A percentile compares a stretch with the other conserved stretches of the same genome.
phyloP scores from a whole-genome alignment of 2,329 filamentous ascomycete species.

The Thelonectria olida region DNA sequence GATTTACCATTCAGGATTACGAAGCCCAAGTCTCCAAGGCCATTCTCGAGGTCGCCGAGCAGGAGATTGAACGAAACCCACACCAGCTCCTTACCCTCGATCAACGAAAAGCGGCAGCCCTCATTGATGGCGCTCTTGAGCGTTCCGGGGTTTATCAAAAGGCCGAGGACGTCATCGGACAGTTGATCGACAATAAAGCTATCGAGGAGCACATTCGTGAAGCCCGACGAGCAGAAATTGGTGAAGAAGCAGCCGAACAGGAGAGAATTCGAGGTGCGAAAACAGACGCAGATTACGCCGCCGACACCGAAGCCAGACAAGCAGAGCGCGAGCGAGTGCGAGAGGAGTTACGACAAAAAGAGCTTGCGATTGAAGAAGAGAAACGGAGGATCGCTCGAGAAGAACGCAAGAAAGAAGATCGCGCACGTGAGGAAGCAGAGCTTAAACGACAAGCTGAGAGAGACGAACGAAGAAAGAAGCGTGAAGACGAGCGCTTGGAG shows the following conservation, averaged over 20 bases:
- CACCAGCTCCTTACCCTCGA: slow-evolving; percentile 77
- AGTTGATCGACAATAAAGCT: slow-evolving; percentile 72
- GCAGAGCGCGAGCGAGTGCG: slow-evolving; percentile 69
- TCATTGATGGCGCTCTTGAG: slow-evolving; percentile 82
- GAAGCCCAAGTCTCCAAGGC: slow-evolving; percentile 72
- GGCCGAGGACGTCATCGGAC: slow-evolving; percentile 73
- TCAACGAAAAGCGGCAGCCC: slow-evolving; percentile 75
- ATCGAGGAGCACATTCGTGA: slow-evolving; percentile 77
- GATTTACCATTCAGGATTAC: slow-evolving; percentile 65
- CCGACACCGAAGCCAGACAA: slow-evolving; percentile 69
- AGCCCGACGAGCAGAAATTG: slow-evolving; percentile 73
- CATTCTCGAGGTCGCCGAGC: slow-evolving; percentile 75
- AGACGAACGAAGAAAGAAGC: slow-evolving; percentile 58
- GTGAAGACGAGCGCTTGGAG: slow-evolving; percentile 65
- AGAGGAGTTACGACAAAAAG: slow-evolving; percentile 67
- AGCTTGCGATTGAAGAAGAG: slow-evolving; percentile 69
- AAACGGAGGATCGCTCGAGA: slow-evolving; percentile 67
- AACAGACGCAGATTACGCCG: slow-evolving; percentile 77
- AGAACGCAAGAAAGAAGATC: slow-evolving; percentile 61
- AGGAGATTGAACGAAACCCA: slow-evolving; percentile 80
- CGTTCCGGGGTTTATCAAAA: slow-evolving; percentile 79
- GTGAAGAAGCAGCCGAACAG: slow-evolving; percentile 71
- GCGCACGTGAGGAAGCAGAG: slow-evolving; percentile 59
- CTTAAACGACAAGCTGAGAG: slow-evolving; percentile 60
- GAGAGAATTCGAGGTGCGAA: slow-evolving; percentile 74